Base-by-base conservation (phyloP, 176 grass and related monocot species). In the Carex myosuroides region DNA sequence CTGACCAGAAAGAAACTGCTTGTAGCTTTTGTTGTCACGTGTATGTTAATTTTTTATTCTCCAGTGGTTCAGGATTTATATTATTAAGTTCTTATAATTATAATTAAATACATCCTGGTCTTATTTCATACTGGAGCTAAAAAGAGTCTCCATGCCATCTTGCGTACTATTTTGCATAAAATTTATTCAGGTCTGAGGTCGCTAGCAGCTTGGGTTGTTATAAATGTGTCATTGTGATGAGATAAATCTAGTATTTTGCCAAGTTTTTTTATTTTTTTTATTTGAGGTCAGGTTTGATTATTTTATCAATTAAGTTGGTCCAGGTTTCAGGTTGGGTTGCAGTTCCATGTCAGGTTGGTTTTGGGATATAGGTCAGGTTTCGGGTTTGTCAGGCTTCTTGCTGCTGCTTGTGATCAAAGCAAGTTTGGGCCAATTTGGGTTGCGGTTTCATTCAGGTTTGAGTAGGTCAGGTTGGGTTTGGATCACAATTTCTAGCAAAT, bases 21-120 rank as follows among this genome's bases (percentile, higher is more conserved):
- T 80, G 50, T 84, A 88, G 85, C 84, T 69, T 87, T 83, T 94
- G 88, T 81, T 84, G 80, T 90, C 91, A 44, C 6, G 74, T 85
- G 77, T 69, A 83, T 87, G 79, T 41, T 26, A 69, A 42, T 85
- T 80, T 85, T 85, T 64, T 22, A 74, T 41, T 89, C 46, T 84
- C 65, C 50, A 83, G 82, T 89, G 86, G 41, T 80, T 80, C 64
- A 63, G 10, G 3, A 21, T 50, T 50, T 77, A 55, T 56, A 26
- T 50, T 75, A 53, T 53, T 18, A 11, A 71, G 48, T 77, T 56
- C 5, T 54, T 76, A 54, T 30, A 76, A 50, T 30, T 56, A 77
- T n/a, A 30, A 75, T 22, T 44, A 12, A 74, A 29, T 54, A 29
- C 21, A 13, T 75, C 46, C 46, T 74, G 42, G n/a, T 52, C 42